Conservation (phyloP, 2,329 filamentous ascomycete genomes). For the Neopestalotiopsis rosae region DNA sequence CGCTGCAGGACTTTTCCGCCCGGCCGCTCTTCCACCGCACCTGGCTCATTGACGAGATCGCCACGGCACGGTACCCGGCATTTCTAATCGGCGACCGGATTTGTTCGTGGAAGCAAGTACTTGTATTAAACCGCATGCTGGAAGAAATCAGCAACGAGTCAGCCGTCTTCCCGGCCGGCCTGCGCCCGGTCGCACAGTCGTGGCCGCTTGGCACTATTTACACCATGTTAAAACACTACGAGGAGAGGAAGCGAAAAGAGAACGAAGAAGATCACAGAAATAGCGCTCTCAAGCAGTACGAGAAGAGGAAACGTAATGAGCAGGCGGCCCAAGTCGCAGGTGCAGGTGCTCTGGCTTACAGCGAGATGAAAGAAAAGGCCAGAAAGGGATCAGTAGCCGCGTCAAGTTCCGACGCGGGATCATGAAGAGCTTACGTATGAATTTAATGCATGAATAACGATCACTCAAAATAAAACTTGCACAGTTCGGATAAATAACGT, state of each 20-base stretch:
- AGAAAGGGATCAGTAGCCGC: conserved; percentile 4
- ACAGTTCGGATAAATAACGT: too few relatives aligned
- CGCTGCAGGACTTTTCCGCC: conserved; percentile 35
- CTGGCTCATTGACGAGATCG: conserved; percentile 44
- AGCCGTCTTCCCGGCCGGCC: conserved; percentile 33
- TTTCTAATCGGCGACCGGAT: conserved; percentile 41
- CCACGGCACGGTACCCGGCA: conserved; percentile 36
- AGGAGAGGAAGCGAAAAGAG: conserved; percentile 19
- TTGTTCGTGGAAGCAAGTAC: conserved; percentile 41
- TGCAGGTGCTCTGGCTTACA: conserved; percentile 1
- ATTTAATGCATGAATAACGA: background rate
- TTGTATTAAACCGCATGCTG: conserved; percentile 39
- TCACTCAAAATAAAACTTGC: background rate
- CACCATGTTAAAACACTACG: conserved; percentile 21
- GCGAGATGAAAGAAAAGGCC: conserved; percentile 1
- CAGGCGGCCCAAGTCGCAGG: conserved; percentile 5
- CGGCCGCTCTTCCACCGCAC: conserved; percentile 40
- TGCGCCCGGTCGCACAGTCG: conserved; percentile 26
- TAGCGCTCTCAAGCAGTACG: conserved; percentile 1
- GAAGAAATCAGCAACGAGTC: conserved; percentile 42
- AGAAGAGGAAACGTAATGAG: conserved; percentile 6
- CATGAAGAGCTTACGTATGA: background rate
- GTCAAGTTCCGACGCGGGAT: background rate
- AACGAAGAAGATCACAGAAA: conserved; percentile 11
- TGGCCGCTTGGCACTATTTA: conserved; percentile 28